Percentiles rank a stretch among this genome's conserved stretches.
Conservation (phyloP, 305 asterid genomes). For the Coffea humblotiana region DNA sequence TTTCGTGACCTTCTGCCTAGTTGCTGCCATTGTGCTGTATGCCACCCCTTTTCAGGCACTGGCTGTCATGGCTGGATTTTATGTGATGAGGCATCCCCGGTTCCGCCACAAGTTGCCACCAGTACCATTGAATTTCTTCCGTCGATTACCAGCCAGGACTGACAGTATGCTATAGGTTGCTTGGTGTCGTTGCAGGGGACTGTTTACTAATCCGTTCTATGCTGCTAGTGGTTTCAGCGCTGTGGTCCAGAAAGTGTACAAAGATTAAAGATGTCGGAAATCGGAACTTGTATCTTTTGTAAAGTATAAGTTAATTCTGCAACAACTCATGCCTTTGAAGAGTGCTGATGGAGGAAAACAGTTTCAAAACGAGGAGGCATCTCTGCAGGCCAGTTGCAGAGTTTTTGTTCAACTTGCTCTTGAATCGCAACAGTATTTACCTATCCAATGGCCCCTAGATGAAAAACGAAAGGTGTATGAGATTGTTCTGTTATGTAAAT, state of each 20-base stretch:
- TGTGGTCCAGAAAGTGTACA: not conserved
- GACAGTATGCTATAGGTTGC: conserved; percentile 69
- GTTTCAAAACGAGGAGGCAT: not conserved
- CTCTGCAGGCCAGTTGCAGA: not conserved
- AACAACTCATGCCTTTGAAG: not conserved
- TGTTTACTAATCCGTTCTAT: not conserved
- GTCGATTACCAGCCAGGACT: conserved; percentile 80
- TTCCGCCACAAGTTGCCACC: conserved; percentile 73
- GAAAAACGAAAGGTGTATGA: not conserved
- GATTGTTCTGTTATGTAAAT: not conserved
- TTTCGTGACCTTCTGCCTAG: conserved; percentile 58
- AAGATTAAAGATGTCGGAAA: not conserved
- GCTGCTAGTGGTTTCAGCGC: not conserved
- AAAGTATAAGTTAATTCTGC: not conserved
- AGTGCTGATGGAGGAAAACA: not conserved
- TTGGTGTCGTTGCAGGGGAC: not conserved
- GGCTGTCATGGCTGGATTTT: conserved; percentile 48
- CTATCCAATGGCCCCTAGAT: too few relatives aligned
- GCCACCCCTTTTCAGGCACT: conserved; percentile 58
- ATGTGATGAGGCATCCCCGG: conserved; percentile 83
- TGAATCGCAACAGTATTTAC: too few relatives aligned
- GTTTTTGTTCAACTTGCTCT: not conserved
- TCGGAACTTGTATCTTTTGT: not conserved
- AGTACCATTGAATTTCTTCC: conserved; percentile 75
- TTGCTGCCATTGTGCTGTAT: conserved; percentile 61